Conservation (phyloP, 805 yeast species). For the Candida ovalis region DNA sequence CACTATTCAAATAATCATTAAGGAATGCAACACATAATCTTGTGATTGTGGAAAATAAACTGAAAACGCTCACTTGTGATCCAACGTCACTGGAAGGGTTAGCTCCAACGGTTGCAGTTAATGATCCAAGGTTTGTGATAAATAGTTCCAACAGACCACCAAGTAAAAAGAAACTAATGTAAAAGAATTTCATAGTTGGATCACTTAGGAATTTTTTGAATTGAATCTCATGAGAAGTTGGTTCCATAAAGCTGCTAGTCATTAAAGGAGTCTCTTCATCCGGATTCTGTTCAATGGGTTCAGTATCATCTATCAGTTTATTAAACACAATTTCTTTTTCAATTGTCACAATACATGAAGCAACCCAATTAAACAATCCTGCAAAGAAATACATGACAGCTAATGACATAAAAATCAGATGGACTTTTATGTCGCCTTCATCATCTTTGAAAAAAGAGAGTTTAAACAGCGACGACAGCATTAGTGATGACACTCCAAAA, state of each 20-base stretch:
- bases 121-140: slow-evolving; percentile 73
- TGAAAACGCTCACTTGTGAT: slow-evolving; percentile 16
- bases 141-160: slow-evolving; percentile 85
- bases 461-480: slow-evolving; percentile 62
- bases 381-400: slow-evolving; percentile 49
- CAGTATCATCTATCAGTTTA: slow-evolving; percentile 15
- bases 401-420: slow-evolving; percentile 50
- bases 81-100: slow-evolving; percentile 9
- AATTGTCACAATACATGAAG: slow-evolving; percentile 62
- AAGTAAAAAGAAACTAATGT: slow-evolving; percentile 57
- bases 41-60: slow-evolving; percentile 28
- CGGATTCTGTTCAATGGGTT: neutral
- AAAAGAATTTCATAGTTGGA: slow-evolving; percentile 57
- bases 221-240: slow-evolving; percentile 24
- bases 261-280: slow-evolving; percentile 35
- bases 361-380: slow-evolving; percentile 57
- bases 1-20: slow-evolving; percentile 10
- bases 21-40: slow-evolving; percentile 22
- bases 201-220: slow-evolving; percentile 40
- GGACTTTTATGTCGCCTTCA: slow-evolving; percentile 39
- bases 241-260: slow-evolving; percentile 23
- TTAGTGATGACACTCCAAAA: slow-evolving; percentile 77
- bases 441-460: slow-evolving; percentile 33
- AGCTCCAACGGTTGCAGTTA: slow-evolving; percentile 42
- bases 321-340: slow-evolving; percentile 45